Conservation (phyloP, 495 filamentous ascomycete genomes). For the Pseudevernia furfuracea region DNA sequence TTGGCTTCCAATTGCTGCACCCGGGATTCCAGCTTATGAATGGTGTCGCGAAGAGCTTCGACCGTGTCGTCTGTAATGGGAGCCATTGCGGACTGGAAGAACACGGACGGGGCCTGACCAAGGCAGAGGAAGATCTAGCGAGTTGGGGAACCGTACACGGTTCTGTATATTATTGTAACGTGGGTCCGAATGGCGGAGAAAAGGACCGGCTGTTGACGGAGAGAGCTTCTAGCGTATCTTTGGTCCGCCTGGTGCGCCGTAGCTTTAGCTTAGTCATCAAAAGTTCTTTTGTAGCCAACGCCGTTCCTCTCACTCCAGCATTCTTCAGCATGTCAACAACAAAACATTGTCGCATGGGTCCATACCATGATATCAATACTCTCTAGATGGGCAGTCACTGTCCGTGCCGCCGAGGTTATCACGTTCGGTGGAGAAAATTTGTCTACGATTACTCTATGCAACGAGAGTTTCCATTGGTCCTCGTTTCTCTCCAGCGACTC, state of each 20-base stretch:
- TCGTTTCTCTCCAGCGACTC: neutral
- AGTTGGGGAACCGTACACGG: conserved; percentile 14
- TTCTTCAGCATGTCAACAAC: neutral
- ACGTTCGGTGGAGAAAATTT: neutral
- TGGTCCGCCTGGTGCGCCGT: neutral
- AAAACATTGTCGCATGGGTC: neutral
- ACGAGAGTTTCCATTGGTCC: neutral
- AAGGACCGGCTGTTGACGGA: neutral
- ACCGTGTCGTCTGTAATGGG: conserved; percentile 71
- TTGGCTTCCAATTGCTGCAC: conserved; percentile 68
- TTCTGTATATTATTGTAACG: conserved; percentile 1
- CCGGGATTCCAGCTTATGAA: conserved; percentile 75
- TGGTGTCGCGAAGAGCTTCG: conserved; percentile 64
- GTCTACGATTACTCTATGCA: neutral
- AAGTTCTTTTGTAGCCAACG: neutral
- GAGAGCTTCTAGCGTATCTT: neutral
- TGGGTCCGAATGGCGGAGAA: neutral
- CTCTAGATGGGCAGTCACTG: too few species aligned
- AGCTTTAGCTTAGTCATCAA: conserved; percentile 2
- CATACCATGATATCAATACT: too few species aligned
- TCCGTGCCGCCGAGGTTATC: too few species aligned
- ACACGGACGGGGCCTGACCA: conserved; percentile 33
- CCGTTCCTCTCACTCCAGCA: too few species aligned
- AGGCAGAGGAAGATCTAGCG: conserved; percentile 26
- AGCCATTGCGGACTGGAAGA: conserved; percentile 56